Evolutionary conservation across 1,139 yeast species (phyloP).

Genomic region (Nadsonia starkeyi-henricii): DNA sequence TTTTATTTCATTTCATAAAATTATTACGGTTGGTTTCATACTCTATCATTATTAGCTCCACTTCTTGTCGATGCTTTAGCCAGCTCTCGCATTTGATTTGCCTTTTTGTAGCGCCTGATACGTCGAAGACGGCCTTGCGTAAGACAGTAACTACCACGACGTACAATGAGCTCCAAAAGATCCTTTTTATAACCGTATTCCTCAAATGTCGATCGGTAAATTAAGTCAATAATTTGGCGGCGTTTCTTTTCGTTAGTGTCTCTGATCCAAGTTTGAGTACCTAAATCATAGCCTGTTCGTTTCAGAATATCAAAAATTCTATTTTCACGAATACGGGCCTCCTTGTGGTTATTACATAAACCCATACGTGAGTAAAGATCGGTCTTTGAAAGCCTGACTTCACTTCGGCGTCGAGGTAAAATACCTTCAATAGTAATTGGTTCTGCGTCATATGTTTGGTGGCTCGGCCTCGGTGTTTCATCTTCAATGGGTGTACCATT

Average conservation of each 20-base stretch:
- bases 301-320: slow-evolving; percentile 44
- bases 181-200: slow-evolving; percentile 39
- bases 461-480: too few relatives aligned
- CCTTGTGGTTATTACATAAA: slow-evolving; percentile 35
- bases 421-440: too few relatives aligned
- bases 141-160: slow-evolving; percentile 64
- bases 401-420: slow-evolving; percentile 13
- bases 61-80: too few relatives aligned
- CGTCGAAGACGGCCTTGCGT: slow-evolving; percentile 72
- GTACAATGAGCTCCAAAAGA: slow-evolving; percentile 52
- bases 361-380: slow-evolving; percentile 42
- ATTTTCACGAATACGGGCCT: slow-evolving; percentile 45
- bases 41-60: too few relatives aligned
- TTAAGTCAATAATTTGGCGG: slow-evolving; percentile 32
- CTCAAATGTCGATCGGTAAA: slow-evolving; percentile 33
- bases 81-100: too few relatives aligned
- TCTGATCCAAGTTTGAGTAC: slow-evolving; percentile 69
- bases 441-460: too few relatives aligned
- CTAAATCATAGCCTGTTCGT: slow-evolving; percentile 52
- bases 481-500: too few relatives aligned
- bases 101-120: slow-evolving; percentile 34
- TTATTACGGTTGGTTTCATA: too few relatives aligned
- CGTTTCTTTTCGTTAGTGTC: slow-evolving; percentile 50
- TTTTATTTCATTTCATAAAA: too few relatives aligned
- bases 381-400: slow-evolving; percentile 43